These are phyloP conservation scores for Fraxinus excelsior DNA, from an alignment of 257 asterid species.

Conservation along the genomic window DNA sequence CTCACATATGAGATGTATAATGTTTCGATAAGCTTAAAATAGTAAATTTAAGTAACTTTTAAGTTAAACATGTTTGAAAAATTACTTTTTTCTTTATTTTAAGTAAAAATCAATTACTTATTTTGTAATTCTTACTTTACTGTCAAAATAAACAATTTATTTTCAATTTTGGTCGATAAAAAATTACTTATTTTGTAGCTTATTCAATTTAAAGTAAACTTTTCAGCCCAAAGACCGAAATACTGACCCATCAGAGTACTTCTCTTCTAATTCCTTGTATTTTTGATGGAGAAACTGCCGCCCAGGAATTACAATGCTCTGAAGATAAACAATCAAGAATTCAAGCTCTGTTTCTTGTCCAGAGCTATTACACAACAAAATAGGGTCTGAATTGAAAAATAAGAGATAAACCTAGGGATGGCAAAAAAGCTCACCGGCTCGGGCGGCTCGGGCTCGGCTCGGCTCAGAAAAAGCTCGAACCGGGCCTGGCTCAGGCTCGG, in stretches of 20 bases:
- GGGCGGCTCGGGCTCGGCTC: too few relatives aligned
- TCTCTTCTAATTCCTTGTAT: conserved; percentile 40
- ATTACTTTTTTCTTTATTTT: too few relatives aligned
- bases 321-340: conserved; percentile 12
- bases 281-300: conserved; percentile 35
- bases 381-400: not conserved
- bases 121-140: not conserved
- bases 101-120: not conserved
- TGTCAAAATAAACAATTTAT: not conserved
- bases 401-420: conserved; percentile 38
- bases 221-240: not conserved
- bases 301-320: conserved; percentile 47
- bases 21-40: not conserved
- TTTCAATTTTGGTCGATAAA: not conserved
- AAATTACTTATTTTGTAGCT: not conserved
- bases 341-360: conserved; percentile 6
- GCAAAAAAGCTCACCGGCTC: too few relatives aligned
- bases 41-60: not conserved
- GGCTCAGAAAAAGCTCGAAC: too few relatives aligned
- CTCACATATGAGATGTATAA: not conserved
- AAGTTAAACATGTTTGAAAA: not conserved
- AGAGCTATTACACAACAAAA: not conserved
- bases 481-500: too few relatives aligned
- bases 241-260: conserved; percentile 45
- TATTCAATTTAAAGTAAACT: not conserved